Conservation (phyloP, 2,329 filamentous ascomycete species). For the Beauveria australis region DNA sequence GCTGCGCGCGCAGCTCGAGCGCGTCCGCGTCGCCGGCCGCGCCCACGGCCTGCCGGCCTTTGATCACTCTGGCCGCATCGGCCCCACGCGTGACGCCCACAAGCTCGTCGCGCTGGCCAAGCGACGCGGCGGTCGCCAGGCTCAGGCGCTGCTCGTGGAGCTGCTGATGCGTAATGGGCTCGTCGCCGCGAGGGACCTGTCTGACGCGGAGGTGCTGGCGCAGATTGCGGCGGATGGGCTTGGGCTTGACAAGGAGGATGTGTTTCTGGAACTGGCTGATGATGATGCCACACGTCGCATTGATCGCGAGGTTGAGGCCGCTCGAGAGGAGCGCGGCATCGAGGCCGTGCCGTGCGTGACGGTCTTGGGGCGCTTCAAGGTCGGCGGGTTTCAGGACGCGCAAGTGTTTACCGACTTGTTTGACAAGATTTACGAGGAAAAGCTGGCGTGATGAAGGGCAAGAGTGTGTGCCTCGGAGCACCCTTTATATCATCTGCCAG, state of each 20-base stretch:
- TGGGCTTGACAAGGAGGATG: constrained; percentile 21
- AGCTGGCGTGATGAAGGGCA: not conserved
- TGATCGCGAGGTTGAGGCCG: constrained; percentile 23
- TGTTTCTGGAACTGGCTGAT: constrained; percentile 22
- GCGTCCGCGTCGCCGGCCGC: constrained; percentile 24
- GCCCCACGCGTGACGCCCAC: constrained; percentile 37
- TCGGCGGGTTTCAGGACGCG: constrained; percentile 64
- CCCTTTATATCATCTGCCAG: too few relatives aligned
- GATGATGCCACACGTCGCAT: constrained; percentile 20
- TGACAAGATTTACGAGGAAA: constrained; percentile 38
- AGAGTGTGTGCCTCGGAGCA: too few relatives aligned
- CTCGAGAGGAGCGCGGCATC: constrained; percentile 30
- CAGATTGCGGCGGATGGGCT: constrained; percentile 23
- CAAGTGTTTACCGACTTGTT: constrained; percentile 60
- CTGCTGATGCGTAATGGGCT: constrained; percentile 36
- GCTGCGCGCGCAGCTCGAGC: constrained; percentile 21
- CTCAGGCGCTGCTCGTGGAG: constrained; percentile 33
- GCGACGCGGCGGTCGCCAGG: constrained; percentile 19
- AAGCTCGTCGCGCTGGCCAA: constrained; percentile 37
- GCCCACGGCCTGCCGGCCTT: constrained; percentile 30
- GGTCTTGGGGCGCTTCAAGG: constrained; percentile 57
- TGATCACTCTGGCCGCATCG: constrained; percentile 32
- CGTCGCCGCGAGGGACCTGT: constrained; percentile 32
- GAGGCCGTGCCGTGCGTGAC: constrained; percentile 67
- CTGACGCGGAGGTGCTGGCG: constrained; percentile 31